Conservation (phyloP, 2,329 filamentous ascomycete species). For the Fusarium nodosum region DNA sequence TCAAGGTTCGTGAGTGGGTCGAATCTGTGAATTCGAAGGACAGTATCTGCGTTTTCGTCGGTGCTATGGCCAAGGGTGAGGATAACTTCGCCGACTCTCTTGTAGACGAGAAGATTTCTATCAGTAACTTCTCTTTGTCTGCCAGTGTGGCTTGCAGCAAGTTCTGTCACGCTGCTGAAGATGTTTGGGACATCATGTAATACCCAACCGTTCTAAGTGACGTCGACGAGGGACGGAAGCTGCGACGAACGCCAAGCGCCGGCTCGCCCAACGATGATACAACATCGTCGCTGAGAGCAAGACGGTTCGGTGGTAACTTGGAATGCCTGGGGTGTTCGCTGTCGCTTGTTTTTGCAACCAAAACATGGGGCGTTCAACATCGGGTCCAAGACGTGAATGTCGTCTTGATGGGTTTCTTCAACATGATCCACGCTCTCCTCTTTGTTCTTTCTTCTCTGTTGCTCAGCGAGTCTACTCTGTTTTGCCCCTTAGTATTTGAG, state of each 20-base stretch:
- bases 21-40: conserved; percentile 82
- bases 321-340: conserved; percentile 77
- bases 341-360: conserved; percentile 89
- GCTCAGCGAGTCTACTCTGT: conserved; percentile 32
- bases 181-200: conserved; percentile 94
- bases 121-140: conserved; percentile 97
- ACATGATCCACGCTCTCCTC: conserved; percentile 65
- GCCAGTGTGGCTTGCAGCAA: conserved; percentile 99
- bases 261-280: conserved; percentile 70
- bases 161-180: conserved; percentile 98
- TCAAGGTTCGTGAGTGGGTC: conserved; percentile 91
- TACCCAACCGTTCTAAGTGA: conserved; percentile 7
- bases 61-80: conserved; percentile 96
- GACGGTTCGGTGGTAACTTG: conserved; percentile 65
- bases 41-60: conserved; percentile 97
- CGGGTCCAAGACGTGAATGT: conserved; percentile 74
- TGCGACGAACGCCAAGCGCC: conserved; percentile 47
- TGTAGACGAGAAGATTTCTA: conserved; percentile 97
- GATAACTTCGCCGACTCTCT: conserved; percentile 95
- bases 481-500: conserved; percentile 20
- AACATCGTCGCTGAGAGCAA: conserved; percentile 73
- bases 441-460: conserved; percentile 36
- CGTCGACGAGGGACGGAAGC: conserved; percentile 35
- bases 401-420: conserved; percentile 74
- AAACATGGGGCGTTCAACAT: conserved; percentile 85